Evolutionary conservation across 2,329 filamentous ascomycete genomes (phyloP).

Genomic region (Pyricularia sp.): DNA sequence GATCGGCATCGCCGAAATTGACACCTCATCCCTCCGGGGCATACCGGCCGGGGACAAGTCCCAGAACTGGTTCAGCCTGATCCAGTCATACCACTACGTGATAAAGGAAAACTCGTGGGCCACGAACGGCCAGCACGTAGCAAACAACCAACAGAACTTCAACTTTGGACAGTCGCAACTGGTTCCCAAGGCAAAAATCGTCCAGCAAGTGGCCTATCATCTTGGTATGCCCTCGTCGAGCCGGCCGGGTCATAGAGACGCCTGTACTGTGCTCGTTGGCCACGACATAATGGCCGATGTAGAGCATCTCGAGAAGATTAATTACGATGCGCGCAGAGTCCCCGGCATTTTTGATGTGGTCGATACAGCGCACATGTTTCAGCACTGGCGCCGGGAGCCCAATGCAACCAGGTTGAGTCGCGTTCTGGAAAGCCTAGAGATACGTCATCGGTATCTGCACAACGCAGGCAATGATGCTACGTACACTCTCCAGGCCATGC

Average conservation of each 20-base stretch:
- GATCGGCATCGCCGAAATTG: slow-evolving; percentile 70
- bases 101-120: slow-evolving; percentile 55
- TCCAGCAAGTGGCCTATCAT: slow-evolving; percentile 17
- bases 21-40: slow-evolving; percentile 44
- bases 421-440: slow-evolving; percentile 51
- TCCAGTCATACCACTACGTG: slow-evolving; percentile 63
- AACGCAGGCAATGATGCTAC: slow-evolving; percentile 81
- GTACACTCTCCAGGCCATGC: slow-evolving; percentile 62
- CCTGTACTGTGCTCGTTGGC: slow-evolving; percentile 60
- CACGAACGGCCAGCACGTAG: slow-evolving; percentile 54
- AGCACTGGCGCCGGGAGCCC: slow-evolving; percentile 40
- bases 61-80: slow-evolving; percentile 50
- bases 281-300: slow-evolving; percentile 61
- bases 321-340: slow-evolving; percentile 43
- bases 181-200: slow-evolving; percentile 20
- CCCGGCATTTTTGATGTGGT: slow-evolving; percentile 47
- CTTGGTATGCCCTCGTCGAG: neutral
- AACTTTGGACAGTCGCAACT: slow-evolving; percentile 50
- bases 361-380: slow-evolving; percentile 64
- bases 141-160: slow-evolving; percentile 61
- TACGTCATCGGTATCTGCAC: slow-evolving; percentile 56
- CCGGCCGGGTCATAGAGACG: neutral
- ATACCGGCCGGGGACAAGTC: slow-evolving; percentile 49
- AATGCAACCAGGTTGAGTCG: slow-evolving; percentile 42
- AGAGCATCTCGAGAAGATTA: slow-evolving; percentile 49